phyloP scores from a whole-genome alignment of 2,329 filamentous ascomycete genomes.

The Fusarium acutatum region DNA sequence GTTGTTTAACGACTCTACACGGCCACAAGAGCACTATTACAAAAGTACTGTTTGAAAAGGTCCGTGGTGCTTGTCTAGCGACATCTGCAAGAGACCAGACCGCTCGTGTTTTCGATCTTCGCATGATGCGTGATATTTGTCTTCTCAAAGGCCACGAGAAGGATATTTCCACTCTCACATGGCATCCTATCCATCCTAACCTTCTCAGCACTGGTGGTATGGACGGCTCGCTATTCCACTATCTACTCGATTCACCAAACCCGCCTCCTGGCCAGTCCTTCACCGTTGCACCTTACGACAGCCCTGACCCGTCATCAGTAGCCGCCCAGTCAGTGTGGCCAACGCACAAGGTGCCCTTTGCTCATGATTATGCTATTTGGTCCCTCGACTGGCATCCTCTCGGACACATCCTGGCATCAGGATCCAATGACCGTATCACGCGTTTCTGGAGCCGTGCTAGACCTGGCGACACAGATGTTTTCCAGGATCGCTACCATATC shows the following conservation, averaged over 20 bases:
- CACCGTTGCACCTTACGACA: conserved; percentile 85
- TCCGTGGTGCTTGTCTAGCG: conserved; percentile 84
- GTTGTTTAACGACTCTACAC: conserved; percentile 91
- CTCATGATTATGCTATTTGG: conserved; percentile 96
- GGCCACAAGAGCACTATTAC: conserved; percentile 98
- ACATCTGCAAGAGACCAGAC: conserved; percentile 94
- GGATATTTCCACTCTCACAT: conserved; percentile 89
- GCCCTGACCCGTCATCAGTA: conserved; percentile 78
- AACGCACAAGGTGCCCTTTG: conserved; percentile 84
- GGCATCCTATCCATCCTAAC: conserved; percentile 92
- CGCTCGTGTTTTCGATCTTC: conserved; percentile 90
- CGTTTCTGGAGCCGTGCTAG: conserved; percentile 94
- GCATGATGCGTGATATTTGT: conserved; percentile 98
- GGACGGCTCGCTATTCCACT: conserved; percentile 90
- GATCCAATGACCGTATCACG: conserved; percentile 95
- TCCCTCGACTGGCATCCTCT: conserved; percentile 97
- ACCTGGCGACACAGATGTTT: conserved; percentile 84
- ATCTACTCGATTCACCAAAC: conserved; percentile 95
- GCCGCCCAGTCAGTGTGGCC: conserved; percentile 92
- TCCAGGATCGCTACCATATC: conserved; percentile 94
- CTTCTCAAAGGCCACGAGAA: conserved; percentile 95
- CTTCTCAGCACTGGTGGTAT: conserved; percentile 90
- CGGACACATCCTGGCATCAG: conserved; percentile 93
- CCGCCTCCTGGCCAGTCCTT: conserved; percentile 76
- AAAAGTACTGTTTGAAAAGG: conserved; percentile 88